Percentiles rank a stretch among this genome's conserved stretches.
These are phyloP conservation scores for Podospora didyma DNA, from an alignment of 495 filamentous ascomycete species.

Conservation along the genomic window DNA sequence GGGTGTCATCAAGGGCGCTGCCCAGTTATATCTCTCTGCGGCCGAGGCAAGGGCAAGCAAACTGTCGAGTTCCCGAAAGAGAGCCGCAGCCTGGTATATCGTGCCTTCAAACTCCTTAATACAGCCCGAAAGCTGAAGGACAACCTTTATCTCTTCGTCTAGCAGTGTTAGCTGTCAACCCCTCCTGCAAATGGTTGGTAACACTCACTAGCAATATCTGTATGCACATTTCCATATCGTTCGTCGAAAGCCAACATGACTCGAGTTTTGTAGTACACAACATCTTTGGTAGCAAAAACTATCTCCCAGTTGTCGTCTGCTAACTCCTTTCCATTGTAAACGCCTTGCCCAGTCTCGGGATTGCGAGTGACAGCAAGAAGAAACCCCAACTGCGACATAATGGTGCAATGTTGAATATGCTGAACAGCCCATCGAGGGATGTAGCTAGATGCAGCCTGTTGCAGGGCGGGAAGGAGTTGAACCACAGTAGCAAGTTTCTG, in stretches of 20 bases:
- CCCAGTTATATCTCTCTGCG: conserved; percentile 70
- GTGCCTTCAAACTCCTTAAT: conserved; percentile 67
- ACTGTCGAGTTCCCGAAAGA: conserved; percentile 87
- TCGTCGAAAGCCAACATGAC: conserved; percentile 82
- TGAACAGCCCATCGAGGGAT: conserved; percentile 55
- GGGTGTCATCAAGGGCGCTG: conserved; percentile 63
- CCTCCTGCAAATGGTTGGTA: not conserved
- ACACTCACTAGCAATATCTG: conserved; percentile 69
- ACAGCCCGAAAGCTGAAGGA: conserved; percentile 69
- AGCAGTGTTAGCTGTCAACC: not conserved
- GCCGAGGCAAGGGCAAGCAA: conserved; percentile 76
- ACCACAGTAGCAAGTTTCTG: conserved; percentile 71
- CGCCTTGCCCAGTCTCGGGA: conserved; percentile 52
- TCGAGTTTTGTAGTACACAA: conserved; percentile 83
- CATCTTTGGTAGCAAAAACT: conserved; percentile 68
- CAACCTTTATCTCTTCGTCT: conserved; percentile 91
- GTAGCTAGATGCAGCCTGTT: conserved; percentile 54
- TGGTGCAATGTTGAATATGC: conserved; percentile 64
- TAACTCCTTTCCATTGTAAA: conserved; percentile 60
- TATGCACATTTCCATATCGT: conserved; percentile 80
- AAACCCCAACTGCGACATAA: conserved; percentile 90
- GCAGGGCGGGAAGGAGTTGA: conserved; percentile 64
- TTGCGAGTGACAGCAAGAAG: conserved; percentile 72
- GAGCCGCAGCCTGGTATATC: conserved; percentile 63
- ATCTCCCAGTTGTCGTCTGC: conserved; percentile 65